phyloP scores from a whole-genome alignment of 495 filamentous ascomycete species.

The Filosporella fistucella region DNA sequence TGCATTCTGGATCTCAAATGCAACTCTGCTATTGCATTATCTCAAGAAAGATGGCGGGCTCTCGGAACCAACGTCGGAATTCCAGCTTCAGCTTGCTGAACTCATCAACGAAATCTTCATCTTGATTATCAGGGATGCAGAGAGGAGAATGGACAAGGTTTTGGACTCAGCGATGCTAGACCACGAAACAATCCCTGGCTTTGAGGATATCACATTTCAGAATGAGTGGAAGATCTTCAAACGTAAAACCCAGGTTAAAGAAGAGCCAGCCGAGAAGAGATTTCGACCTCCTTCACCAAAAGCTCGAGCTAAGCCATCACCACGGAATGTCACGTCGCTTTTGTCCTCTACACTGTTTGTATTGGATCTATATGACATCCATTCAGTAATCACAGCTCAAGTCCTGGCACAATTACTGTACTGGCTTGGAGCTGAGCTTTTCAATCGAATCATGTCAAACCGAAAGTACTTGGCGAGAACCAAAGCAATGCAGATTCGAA shows the following conservation, averaged over 20 bases:
- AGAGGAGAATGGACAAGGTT: slow-evolving; percentile 93
- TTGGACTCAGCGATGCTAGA: slow-evolving; percentile 91
- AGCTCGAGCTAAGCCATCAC: slow-evolving; percentile 82
- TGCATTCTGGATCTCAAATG: slow-evolving; percentile 98
- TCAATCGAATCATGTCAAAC: slow-evolving; percentile 96
- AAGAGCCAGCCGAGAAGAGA: slow-evolving; percentile 83
- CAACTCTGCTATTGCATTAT: slow-evolving; percentile 90
- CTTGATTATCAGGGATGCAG: slow-evolving; percentile 96
- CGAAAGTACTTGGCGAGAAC: slow-evolving; percentile 92
- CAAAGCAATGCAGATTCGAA: slow-evolving; percentile 99
- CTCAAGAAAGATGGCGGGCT: slow-evolving; percentile 90
- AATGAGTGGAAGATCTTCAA: slow-evolving; percentile 98
- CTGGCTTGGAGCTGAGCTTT: slow-evolving; percentile 94
- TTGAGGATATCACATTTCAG: slow-evolving; percentile 94
- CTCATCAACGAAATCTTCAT: slow-evolving; percentile 98
- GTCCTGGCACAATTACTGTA: slow-evolving; percentile 91
- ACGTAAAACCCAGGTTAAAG: slow-evolving; percentile 79
- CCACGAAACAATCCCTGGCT: slow-evolving; percentile 96
- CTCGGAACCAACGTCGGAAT: slow-evolving; percentile 75
- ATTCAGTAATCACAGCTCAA: slow-evolving; percentile 92
- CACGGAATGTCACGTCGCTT: slow-evolving; percentile 94
- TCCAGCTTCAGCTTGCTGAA: slow-evolving; percentile 90
- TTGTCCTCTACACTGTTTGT: slow-evolving; percentile 97
- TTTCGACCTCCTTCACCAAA: slow-evolving; percentile 94
- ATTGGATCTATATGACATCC: slow-evolving; percentile 95